These are phyloP conservation scores for Salvia splendens DNA, from an alignment of 257 asterid genomes.

Conservation along the genomic window DNA sequence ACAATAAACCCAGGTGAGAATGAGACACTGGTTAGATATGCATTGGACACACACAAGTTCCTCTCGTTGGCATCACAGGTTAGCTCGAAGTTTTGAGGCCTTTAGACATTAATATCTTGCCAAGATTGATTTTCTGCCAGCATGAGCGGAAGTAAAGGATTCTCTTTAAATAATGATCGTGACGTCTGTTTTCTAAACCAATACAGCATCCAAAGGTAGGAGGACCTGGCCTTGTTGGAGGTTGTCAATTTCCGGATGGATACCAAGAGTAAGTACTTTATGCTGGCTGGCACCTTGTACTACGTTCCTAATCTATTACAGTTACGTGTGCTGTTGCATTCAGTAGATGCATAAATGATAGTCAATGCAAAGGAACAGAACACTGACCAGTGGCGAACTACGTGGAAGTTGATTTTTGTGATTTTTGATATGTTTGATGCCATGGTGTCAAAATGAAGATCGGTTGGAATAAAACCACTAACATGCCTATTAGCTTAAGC, in stretches of 20 bases:
- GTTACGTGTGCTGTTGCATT: conserved; percentile 21
- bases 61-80: conserved; percentile 94
- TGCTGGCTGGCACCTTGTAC: conserved; percentile 10
- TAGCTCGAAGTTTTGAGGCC: conserved; percentile 27
- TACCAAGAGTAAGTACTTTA: conserved; percentile 69
- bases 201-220: conserved; percentile 89
- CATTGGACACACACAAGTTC: conserved; percentile 76
- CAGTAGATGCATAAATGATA: neutral
- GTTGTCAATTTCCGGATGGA: conserved; percentile 69
- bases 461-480: no score
- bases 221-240: conserved; percentile 91
- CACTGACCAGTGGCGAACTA: neutral
- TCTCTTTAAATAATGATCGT: conserved; percentile 7
- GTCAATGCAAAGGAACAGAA: neutral
- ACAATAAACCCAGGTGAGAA: conserved; percentile 98
- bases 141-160: neutral
- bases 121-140: conserved; percentile 3
- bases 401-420: neutral
- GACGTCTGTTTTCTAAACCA: conserved; percentile 23
- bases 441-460: neutral
- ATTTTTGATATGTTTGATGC: neutral
- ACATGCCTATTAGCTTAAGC: neutral
- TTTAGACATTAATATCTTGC: conserved; percentile 7
- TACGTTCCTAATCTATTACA: conserved; percentile 6
- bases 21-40: conserved; percentile 94